phyloP scores from a whole-genome alignment of 768 basidiomycete species.

The Strobilomyces echinocephalus region DNA sequence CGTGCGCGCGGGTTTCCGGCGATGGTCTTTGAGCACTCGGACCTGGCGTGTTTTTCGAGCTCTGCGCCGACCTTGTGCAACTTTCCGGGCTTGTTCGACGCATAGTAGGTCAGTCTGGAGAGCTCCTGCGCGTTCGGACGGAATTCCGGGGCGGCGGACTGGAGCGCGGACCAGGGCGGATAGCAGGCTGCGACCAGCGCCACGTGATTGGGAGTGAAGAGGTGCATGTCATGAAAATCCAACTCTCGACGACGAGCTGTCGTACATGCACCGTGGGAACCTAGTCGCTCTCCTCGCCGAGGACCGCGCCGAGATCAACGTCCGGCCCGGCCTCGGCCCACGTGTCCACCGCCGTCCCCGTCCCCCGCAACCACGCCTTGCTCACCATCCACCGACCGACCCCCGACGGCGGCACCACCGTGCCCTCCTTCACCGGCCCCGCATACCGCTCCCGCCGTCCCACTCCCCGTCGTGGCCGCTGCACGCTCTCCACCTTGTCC shows the following conservation, averaged over 20 bases:
- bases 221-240: constrained; percentile 29
- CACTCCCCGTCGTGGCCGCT: constrained; percentile 53
- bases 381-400: constrained; percentile 75
- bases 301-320: constrained; percentile 41
- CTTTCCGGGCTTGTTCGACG: constrained; percentile 78
- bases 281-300: constrained; percentile 55
- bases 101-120: constrained; percentile 82
- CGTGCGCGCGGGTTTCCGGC: constrained; percentile 72
- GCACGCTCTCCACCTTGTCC: constrained; percentile 40
- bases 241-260: too few species aligned
- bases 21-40: constrained; percentile 59
- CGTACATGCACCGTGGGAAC: constrained; percentile 15
- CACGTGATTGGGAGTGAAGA: constrained; percentile 81
- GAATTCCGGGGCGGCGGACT: constrained; percentile 72
- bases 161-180: constrained; percentile 69
- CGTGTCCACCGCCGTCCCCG: constrained; percentile 19
- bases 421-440: constrained; percentile 54
- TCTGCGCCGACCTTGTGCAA: constrained; percentile 71
- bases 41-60: constrained; percentile 66
- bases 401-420: constrained; percentile 58
- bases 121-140: constrained; percentile 81
- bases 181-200: constrained; percentile 83
- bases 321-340: constrained; percentile 47
- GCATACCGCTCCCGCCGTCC: constrained; percentile 50
- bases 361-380: constrained; percentile 50